phyloP scores from a whole-genome alignment of 2,329 filamentous ascomycete species.

The Fusarium poae region DNA sequence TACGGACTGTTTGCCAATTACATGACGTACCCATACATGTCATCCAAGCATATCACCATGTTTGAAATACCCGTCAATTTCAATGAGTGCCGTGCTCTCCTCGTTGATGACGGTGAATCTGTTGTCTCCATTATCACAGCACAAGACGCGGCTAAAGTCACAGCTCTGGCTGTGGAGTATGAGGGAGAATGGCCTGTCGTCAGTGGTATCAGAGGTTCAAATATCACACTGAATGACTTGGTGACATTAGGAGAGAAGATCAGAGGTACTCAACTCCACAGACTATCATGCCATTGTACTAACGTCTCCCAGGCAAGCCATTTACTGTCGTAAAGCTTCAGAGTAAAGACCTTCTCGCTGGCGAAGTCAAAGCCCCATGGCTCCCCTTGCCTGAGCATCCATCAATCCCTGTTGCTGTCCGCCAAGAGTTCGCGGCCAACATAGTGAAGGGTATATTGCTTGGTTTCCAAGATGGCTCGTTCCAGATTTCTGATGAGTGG shows the following conservation, averaged over 20 bases:
- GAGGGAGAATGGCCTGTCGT: slow-evolving; percentile 58
- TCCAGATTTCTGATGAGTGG: slow-evolving; percentile 58
- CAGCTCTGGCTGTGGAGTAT: slow-evolving; percentile 59
- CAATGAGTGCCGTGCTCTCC: slow-evolving; percentile 57
- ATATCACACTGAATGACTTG: slow-evolving; percentile 54
- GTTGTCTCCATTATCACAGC: slow-evolving; percentile 60
- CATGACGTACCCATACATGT: slow-evolving; percentile 63
- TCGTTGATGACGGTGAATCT: slow-evolving; percentile 59
- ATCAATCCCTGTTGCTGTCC: slow-evolving; percentile 33
- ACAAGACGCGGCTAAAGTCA: slow-evolving; percentile 57
- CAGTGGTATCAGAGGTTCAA: slow-evolving; percentile 58
- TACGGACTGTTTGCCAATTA: slow-evolving; percentile 68
- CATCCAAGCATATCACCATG: slow-evolving; percentile 59
- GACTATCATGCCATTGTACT: accelerated
- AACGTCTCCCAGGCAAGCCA: slow-evolving; percentile 26
- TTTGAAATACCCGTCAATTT: slow-evolving; percentile 58
- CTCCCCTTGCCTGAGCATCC: slow-evolving; percentile 34
- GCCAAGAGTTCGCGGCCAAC: slow-evolving; percentile 13
- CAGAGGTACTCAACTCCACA: slow-evolving; percentile 26
- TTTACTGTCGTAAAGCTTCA: slow-evolving; percentile 40
- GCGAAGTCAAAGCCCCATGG: slow-evolving; percentile 46
- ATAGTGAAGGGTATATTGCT: slow-evolving; percentile 24
- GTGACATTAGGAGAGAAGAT: slow-evolving; percentile 57
- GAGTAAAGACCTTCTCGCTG: slow-evolving; percentile 39
- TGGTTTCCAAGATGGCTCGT: slow-evolving; percentile 31